Evolutionary conservation across 2,329 filamentous ascomycete genomes (phyloP).

Genomic region (Trichoderma hamatum): DNA sequence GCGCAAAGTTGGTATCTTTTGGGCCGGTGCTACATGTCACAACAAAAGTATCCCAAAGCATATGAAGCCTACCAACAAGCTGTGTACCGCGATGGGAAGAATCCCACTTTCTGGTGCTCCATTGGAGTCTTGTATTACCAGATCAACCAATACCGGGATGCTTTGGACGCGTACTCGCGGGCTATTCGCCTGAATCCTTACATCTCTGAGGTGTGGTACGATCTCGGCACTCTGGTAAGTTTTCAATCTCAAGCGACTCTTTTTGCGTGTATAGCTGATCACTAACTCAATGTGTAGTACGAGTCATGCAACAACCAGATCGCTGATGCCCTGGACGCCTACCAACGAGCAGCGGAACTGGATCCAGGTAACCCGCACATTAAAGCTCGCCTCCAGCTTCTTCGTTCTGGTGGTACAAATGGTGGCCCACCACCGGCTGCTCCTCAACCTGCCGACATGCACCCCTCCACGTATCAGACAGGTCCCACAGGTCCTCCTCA

Average conservation of each 20-base stretch:
- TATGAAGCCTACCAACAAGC: constrained; percentile 99
- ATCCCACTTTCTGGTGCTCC: constrained; percentile 99
- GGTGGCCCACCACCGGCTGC: constrained; percentile 74
- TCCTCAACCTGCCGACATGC: constrained; percentile 93
- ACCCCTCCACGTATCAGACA: constrained; percentile 90
- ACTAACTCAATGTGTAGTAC: constrained; percentile 63
- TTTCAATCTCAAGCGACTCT: background rate
- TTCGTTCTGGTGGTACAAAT: constrained; percentile 78
- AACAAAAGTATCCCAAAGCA: constrained; percentile 97
- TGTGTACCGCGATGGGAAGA: constrained; percentile 95
- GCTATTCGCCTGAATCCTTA: constrained; percentile 96
- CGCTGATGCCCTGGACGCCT: constrained; percentile 91
- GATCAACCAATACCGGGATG: constrained; percentile 99
- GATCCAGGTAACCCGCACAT: constrained; percentile 94
- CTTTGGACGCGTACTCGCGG: constrained; percentile 93
- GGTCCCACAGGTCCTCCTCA: constrained; percentile 83
- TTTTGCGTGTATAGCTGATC: background rate
- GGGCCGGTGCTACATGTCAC: constrained; percentile 98
- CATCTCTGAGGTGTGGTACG: constrained; percentile 99
- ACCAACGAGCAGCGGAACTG: constrained; percentile 90
- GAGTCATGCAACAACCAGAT: constrained; percentile 99
- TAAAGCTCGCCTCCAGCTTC: constrained; percentile 87
- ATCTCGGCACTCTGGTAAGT: constrained; percentile 89
- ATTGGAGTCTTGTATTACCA: constrained; percentile 99
- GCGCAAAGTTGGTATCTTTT: constrained; percentile 99